Conservation (phyloP, 768 basidiomycete genomes). For the Leccinum variicolor region DNA sequence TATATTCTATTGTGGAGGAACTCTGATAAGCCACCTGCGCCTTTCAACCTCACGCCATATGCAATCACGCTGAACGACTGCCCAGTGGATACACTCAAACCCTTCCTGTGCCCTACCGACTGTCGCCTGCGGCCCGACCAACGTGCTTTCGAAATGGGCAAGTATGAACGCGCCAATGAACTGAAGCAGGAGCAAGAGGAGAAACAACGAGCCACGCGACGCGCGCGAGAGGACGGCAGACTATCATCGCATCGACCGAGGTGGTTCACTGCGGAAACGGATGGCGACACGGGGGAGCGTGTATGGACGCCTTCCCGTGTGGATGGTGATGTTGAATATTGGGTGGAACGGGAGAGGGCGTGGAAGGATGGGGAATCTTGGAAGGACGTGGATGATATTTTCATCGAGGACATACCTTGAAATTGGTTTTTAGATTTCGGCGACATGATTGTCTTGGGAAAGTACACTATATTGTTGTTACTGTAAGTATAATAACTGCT, state of each 20-base stretch:
- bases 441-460: background rate
- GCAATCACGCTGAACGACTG: constrained; percentile 92
- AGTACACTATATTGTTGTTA: background rate
- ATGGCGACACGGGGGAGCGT: constrained; percentile 85
- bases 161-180: constrained; percentile 79
- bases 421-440: background rate
- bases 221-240: constrained; percentile 70
- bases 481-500: background rate
- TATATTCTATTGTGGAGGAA: constrained; percentile 92
- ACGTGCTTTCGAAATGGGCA: constrained; percentile 87
- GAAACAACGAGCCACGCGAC: constrained; percentile 66
- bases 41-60: constrained; percentile 95
- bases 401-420: constrained; percentile 53
- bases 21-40: constrained; percentile 75
- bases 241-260: constrained; percentile 72
- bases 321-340: constrained; percentile 68
- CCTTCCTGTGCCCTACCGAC: constrained; percentile 84
- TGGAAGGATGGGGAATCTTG: constrained; percentile 48
- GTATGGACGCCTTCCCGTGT: constrained; percentile 74
- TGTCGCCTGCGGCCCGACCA: constrained; percentile 92
- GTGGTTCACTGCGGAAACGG: constrained; percentile 84
- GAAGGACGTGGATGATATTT: constrained; percentile 77
- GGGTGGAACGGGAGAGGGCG: constrained; percentile 70
- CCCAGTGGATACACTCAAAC: constrained; percentile 61
- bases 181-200: constrained; percentile 83